Base-by-base conservation (phyloP, 225 moss, liverwort and hornwort species). In the Anthoceros angustus region DNA sequence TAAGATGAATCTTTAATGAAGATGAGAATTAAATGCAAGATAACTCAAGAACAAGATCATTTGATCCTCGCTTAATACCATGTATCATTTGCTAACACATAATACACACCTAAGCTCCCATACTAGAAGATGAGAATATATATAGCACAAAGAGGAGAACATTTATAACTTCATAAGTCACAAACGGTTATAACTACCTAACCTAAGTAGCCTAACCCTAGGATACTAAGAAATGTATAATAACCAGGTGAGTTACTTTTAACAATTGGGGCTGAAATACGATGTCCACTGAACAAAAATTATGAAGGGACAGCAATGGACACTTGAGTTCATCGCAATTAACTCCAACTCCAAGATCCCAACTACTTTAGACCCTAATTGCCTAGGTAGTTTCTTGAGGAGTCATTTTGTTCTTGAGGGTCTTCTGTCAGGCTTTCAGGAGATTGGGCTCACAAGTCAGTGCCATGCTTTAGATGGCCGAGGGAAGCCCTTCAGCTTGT, bases 271-370 rank as follows among this genome's bases (percentile, higher is more conserved):
- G 0, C 42, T 83, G 14, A 71, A 75, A 21, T 80, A 83, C 25
- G 75, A 77, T 32, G 24, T 80, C 14, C 83, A 83, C 67, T 75
- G 71, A 0, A 71, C 80, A 10, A 2, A 76, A 64, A 83, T 83
- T 10, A 2, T 1, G 62, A 80, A 77, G 42, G 69, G 67, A 8
- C 80, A 83, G 0, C 83, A 83, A 80, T 89, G n/a, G n/a, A n/a
- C n/a, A n/a, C n/a, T n/a, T n/a, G n/a, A n/a, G n/a, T n/a, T n/a
- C n/a, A n/a, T n/a, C 26, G 87, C 87, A 48, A 16, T 93, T 63
- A 93, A 89, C 49, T 89, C 92, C 0, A 89, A 93, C 70, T 93
- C 89, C 61, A 93, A 83, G 49, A 83, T 83, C 21, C 83, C 80
- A 25, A 80, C 77, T 3, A 75, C 80, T 8, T 65, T 64, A 0